These are phyloP conservation scores for Zancudomyces culisetae DNA, from an alignment of 371 early-diverging fungal species.

Conservation along the genomic window DNA sequence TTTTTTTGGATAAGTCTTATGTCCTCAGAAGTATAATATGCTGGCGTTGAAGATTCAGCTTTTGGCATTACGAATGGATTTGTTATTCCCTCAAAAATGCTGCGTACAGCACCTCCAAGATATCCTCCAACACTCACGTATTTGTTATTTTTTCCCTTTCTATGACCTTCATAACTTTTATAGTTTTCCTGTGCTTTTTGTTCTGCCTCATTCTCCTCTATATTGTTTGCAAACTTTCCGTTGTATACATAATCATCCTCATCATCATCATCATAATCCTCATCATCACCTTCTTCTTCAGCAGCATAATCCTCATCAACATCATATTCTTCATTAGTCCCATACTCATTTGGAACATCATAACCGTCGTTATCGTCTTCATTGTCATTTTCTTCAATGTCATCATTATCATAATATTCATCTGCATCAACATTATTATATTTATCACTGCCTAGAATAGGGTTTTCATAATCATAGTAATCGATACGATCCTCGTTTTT, in stretches of 20 bases:
- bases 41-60: neutral
- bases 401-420: neutral
- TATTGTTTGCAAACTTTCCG: neutral
- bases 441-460: too few species aligned
- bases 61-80: neutral
- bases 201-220: neutral
- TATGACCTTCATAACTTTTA: neutral
- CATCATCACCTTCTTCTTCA: neutral
- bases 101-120: neutral
- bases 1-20: neutral
- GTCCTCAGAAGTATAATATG: neutral
- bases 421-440: neutral
- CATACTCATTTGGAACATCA: neutral
- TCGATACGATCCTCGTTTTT: too few species aligned
- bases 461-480: too few species aligned
- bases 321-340: neutral
- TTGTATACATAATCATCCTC: neutral
- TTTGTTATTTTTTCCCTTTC: neutral
- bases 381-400: too few species aligned
- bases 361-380: neutral
- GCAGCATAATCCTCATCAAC: neutral
- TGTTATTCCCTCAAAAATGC: neutral
- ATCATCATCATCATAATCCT: neutral
- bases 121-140: neutral
- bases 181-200: neutral